phyloP scores from a whole-genome alignment of 768 basidiomycete genomes.

The Naganishia friedmannii region DNA sequence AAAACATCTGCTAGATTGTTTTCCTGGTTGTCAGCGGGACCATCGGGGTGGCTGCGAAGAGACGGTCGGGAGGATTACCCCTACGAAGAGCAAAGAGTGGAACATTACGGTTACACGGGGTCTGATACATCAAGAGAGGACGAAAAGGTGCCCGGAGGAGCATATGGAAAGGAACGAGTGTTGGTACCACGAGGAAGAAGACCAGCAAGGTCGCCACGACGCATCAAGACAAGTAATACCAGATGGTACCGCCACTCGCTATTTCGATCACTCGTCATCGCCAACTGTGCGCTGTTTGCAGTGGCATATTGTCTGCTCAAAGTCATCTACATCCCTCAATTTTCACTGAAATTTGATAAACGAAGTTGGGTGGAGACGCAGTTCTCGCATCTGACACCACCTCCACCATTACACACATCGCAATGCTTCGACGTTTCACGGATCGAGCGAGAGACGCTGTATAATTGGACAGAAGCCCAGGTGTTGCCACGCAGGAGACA shows the following conservation, averaged over 20 bases:
- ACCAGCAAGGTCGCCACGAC: not conserved
- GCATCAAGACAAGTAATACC: not conserved
- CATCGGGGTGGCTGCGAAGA: not conserved
- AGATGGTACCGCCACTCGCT: not conserved
- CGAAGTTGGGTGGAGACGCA: constrained; percentile 8
- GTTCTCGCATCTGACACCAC: constrained; percentile 10
- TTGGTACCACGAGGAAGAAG: not conserved
- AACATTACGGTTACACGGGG: constrained; percentile 11
- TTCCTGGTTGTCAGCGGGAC: not conserved
- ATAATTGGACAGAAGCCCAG: constrained; percentile 40
- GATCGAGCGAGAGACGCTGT: constrained; percentile 40
- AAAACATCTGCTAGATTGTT: not conserved
- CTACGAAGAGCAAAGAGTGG: constrained; percentile 16
- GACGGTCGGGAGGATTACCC: not conserved
- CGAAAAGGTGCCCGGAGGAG: not conserved
- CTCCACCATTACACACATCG: constrained; percentile 16
- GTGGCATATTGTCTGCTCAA: constrained; percentile 3
- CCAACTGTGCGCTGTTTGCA: not conserved
- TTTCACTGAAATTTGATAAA: constrained; percentile 16
- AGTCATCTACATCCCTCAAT: constrained; percentile 11
- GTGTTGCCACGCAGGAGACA: constrained; percentile 63
- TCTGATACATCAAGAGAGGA: constrained; percentile 1
- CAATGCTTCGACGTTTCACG: constrained; percentile 41
- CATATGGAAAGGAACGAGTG: not conserved
- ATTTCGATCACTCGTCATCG: not conserved